A percentile compares a stretch with the other conserved stretches of the same genome.
phyloP scores from a whole-genome alignment of 2,329 filamentous ascomycete genomes.

The Didymosphaeria variabile region DNA sequence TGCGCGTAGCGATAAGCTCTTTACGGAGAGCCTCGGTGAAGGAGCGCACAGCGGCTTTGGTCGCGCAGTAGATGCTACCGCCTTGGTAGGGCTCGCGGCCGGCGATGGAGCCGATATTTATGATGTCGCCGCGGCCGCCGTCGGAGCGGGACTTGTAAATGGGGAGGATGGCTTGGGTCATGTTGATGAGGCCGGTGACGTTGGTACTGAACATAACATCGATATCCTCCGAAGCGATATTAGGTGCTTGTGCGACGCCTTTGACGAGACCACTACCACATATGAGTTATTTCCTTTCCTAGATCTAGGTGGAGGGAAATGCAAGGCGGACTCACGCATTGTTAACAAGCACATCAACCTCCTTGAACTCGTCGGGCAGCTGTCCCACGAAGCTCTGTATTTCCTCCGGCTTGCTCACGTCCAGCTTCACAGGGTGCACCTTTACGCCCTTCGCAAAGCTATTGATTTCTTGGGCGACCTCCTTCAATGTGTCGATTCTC shows the following conservation, averaged over 20 bases:
- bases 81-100: slow-evolving; percentile 85
- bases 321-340: slow-evolving; percentile 74
- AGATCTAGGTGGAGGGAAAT: background rate
- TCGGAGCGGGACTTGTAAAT: slow-evolving; percentile 76
- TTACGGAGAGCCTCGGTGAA: slow-evolving; percentile 85
- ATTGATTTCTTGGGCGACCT: slow-evolving; percentile 79
- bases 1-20: slow-evolving; percentile 81
- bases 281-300: background rate
- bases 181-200: slow-evolving; percentile 92
- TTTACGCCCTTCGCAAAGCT: slow-evolving; percentile 77
- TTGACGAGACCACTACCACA: slow-evolving; percentile 79
- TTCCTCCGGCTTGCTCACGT: slow-evolving; percentile 82
- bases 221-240: slow-evolving; percentile 84
- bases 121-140: slow-evolving; percentile 87
- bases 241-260: slow-evolving; percentile 84
- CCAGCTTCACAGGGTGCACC: slow-evolving; percentile 82
- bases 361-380: slow-evolving; percentile 82
- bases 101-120: slow-evolving; percentile 94
- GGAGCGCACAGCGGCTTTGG: slow-evolving; percentile 85
- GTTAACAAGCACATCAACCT: slow-evolving; percentile 91
- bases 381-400: slow-evolving; percentile 75
- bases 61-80: slow-evolving; percentile 91
- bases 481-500: slow-evolving; percentile 77
- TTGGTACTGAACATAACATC: slow-evolving; percentile 91
- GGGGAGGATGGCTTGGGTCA: slow-evolving; percentile 90